Conservation (phyloP, 208 protist species). For the Tritrichomonas foetus region DNA sequence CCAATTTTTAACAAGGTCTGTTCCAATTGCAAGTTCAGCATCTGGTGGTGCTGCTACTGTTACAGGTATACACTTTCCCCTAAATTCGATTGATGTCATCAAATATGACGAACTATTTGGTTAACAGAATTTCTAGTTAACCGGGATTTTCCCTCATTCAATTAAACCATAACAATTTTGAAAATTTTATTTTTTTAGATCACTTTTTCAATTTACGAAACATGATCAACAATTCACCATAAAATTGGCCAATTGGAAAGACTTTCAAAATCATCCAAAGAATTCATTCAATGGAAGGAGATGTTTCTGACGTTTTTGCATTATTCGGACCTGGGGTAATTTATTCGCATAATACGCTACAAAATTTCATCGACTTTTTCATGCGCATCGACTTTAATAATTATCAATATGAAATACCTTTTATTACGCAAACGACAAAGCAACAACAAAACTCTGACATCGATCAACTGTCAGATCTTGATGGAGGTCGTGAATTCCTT, state of each 20-base stretch:
- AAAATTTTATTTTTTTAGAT: too few species aligned
- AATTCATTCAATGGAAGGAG: constrained; percentile 14
- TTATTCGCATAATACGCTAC: not conserved
- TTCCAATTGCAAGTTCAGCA: not conserved
- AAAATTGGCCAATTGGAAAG: too few species aligned
- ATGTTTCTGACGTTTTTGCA: not conserved
- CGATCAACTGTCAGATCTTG: not conserved
- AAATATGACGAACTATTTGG: too few species aligned
- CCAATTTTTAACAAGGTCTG: not conserved
- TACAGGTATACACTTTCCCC: not conserved
- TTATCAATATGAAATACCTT: not conserved
- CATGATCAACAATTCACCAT: too few species aligned
- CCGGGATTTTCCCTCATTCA: too few species aligned
- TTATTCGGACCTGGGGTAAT: not conserved
- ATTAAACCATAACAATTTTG: too few species aligned
- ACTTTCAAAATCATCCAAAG: too few species aligned
- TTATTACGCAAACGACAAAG: not conserved
- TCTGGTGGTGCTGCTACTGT: not conserved
- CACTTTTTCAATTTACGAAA: too few species aligned
- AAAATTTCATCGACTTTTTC: constrained; percentile 9
- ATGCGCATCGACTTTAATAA: not conserved
- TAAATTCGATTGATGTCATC: not conserved
- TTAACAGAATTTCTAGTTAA: too few species aligned
- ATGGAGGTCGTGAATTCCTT: not conserved
- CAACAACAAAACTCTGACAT: not conserved